Conservation (phyloP, 2,329 filamentous ascomycete species). For the Microcera coccophila region DNA sequence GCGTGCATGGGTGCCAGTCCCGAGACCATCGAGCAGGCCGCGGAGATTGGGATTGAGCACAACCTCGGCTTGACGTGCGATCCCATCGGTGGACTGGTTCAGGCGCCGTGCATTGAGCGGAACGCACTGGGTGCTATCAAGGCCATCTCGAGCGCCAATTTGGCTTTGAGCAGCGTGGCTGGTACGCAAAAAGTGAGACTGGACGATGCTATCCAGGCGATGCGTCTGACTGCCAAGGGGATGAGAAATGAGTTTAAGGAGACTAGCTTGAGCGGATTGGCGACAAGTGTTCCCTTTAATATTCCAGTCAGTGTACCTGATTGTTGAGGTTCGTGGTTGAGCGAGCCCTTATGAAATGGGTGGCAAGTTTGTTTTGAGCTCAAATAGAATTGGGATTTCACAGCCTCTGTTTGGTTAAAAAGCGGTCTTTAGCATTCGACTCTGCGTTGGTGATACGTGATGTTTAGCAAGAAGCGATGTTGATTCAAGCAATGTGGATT, state of each 20-base stretch:
- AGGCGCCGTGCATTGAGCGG: constrained; percentile 50
- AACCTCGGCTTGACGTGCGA: constrained; percentile 50
- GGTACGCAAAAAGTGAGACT: constrained; percentile 47
- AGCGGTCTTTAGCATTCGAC: too few species aligned
- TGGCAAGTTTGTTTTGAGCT: too few species aligned
- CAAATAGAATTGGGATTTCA: too few species aligned
- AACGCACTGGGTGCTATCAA: constrained; percentile 50
- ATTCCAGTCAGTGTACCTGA: constrained; percentile 52
- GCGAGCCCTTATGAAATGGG: too few species aligned
- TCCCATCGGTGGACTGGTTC: constrained; percentile 48
- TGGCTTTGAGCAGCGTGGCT: constrained; percentile 43
- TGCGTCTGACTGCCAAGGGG: constrained; percentile 47
- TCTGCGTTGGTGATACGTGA: too few species aligned
- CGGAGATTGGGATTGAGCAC: constrained; percentile 51
- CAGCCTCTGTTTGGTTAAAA: too few species aligned
- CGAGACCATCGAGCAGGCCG: constrained; percentile 48
- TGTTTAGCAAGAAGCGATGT: too few species aligned
- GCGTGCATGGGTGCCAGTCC: constrained; percentile 50
- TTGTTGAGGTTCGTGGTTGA: too few species aligned
- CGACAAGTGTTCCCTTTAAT: constrained; percentile 48
- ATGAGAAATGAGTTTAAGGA: constrained; percentile 54
- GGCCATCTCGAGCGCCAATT: constrained; percentile 48
- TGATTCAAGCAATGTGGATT: too few species aligned
- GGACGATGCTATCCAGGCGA: constrained; percentile 49
- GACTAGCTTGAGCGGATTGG: constrained; percentile 47